A percentile compares a stretch with the other conserved stretches of the same genome.
These are phyloP conservation scores for Clathrus columnatus DNA, from an alignment of 768 basidiomycete genomes.

Conservation along the genomic window DNA sequence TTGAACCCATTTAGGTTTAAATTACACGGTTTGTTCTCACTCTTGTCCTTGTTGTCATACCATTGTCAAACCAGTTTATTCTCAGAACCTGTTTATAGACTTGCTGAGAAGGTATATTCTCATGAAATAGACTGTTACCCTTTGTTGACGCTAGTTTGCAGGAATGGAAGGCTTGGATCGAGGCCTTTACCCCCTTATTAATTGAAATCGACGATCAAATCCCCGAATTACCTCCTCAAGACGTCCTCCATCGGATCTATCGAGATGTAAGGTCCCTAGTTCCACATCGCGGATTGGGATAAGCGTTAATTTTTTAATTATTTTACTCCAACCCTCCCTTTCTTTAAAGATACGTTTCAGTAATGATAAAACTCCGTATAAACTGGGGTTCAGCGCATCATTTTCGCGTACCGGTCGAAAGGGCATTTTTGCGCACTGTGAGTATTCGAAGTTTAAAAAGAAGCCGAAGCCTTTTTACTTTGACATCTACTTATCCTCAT, in stretches of 20 bases:
- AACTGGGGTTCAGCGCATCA: constrained; percentile 67
- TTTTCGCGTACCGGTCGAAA: constrained; percentile 88
- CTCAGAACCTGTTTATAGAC: constrained; percentile 68
- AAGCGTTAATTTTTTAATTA: not conserved
- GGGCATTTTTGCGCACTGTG: constrained; percentile 81
- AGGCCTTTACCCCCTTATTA: constrained; percentile 56
- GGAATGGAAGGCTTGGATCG: constrained; percentile 84
- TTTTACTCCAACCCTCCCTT: not conserved
- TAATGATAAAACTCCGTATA: constrained; percentile 95
- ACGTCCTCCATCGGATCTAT: constrained; percentile 88
- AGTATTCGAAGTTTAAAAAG: constrained; percentile 24
- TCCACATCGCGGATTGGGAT: not conserved
- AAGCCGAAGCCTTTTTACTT: not conserved
- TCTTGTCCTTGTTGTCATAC: not conserved
- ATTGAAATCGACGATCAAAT: constrained; percentile 73
- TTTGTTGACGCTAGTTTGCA: constrained; percentile 8
- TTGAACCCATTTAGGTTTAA: constrained; percentile 56
- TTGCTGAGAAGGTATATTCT: constrained; percentile 50
- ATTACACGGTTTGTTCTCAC: constrained; percentile 51
- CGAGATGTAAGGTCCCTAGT: constrained; percentile 53
- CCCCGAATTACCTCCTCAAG: constrained; percentile 83
- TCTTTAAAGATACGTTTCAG: constrained; percentile 68
- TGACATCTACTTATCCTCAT: not conserved
- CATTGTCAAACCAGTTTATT: no score
- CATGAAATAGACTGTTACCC: not conserved